Base-by-base conservation (phyloP, 2,329 filamentous ascomycete species). In the Ophiostoma novo-ulmi region DNA sequence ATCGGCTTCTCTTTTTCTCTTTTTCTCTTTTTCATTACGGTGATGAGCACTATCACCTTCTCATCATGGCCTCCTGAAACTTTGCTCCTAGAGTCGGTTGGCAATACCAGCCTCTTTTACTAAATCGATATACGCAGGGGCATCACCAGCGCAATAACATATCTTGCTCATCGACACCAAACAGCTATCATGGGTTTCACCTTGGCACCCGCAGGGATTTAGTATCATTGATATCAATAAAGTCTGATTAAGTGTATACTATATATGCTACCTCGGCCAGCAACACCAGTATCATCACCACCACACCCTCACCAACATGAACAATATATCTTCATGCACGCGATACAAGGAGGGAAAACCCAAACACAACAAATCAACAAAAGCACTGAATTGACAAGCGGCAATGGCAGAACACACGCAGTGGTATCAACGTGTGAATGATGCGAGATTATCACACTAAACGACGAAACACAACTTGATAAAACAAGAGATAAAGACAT, bases 321-420 rank as follows among this genome's bases (percentile, higher is more conserved):
- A 58, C n/a, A 26, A 22, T 22, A 58, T 58, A 13, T 22, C 22
- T 48, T 48, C n/a, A 44, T 44, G 3, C 39, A 55, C n/a, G 22
- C 48, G 52, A 58, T 10, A 58, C 52, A 58, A 22, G n/a, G 17
- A 41, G n/a, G 14, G 0, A 26, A 14, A 11, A 31, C 31, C 7
- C 17, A 26, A 22, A 38, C 55, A 35, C 26, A 22, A 11, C 52
- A 20, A 38, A 20, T 10, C 63, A 39, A 41, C 17, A 31, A n/a
- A 48, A 17, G 1, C 5, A 39, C 20, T 5, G n/a, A 36, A 26
- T 5, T 17, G 41, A 41, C 20, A 41, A 41, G n/a, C 38, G 35
- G 35, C 13, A 39, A 67, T 20, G 6, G n/a, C 39, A 35, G 26
- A 41, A 38, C 17, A 67, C 65, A 67, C 63, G 63, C 63, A 65